phyloP scores from a whole-genome alignment of 1,139 yeast species.

The Candida sanyaensis region DNA sequence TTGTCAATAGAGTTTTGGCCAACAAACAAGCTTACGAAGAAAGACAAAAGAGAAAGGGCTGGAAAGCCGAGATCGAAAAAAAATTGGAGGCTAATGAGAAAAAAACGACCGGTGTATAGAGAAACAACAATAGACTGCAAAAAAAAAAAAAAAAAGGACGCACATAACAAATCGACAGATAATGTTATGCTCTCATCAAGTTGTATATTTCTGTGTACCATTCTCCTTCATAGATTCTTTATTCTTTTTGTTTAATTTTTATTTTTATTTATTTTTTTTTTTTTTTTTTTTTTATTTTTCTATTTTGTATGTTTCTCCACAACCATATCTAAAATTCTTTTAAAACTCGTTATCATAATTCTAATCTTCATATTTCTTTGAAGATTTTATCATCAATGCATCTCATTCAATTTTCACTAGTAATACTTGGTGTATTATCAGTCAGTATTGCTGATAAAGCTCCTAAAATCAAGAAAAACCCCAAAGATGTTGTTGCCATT shows the following conservation, averaged over 20 bases:
- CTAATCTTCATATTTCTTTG: conserved; percentile 13
- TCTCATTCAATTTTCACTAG: not conserved
- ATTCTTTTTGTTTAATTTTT: not conserved
- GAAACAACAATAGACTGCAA: not conserved
- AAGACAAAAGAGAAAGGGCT: conserved; percentile 76
- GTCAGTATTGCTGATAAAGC: conserved; percentile 23
- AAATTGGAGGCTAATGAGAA: conserved; percentile 22
- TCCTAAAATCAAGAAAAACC: conserved; percentile 40
- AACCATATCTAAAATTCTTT: conserved; percentile 4
- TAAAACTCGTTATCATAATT: conserved; percentile 8
- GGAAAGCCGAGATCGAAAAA: conserved; percentile 55
- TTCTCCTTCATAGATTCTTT: too few species aligned
- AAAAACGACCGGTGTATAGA: not conserved
- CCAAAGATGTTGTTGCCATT: conserved; percentile 51
- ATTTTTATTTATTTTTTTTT: not conserved
- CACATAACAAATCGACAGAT: too few species aligned
- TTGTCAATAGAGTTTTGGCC: conserved; percentile 66
- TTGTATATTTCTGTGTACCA: too few species aligned
- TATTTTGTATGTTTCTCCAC: too few species aligned
- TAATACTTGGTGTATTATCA: conserved; percentile 3
- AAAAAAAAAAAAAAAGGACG: too few species aligned
- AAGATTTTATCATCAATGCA: conserved; percentile 5
- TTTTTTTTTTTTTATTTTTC: too few species aligned
- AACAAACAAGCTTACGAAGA: conserved; percentile 73
- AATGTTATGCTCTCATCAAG: not conserved